phyloP scores from a whole-genome alignment of 1,139 yeast species.

The Sugiyamaella japonica region DNA sequence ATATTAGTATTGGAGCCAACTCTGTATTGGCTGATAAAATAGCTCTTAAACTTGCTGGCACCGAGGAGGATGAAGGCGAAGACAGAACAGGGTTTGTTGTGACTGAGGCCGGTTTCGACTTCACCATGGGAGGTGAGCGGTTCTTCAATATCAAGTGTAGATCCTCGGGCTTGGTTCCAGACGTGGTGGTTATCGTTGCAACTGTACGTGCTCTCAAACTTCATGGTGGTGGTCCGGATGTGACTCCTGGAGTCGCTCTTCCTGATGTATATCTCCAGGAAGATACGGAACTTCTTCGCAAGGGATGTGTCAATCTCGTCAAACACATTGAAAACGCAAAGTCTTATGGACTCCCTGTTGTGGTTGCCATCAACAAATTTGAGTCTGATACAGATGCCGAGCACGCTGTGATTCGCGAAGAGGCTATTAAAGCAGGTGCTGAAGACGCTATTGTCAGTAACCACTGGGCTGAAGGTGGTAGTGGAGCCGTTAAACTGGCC shows the following conservation, averaged over 20 bases:
- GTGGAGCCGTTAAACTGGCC: conserved; percentile 88
- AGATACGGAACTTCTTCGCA: conserved; percentile 76
- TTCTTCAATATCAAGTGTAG: conserved; percentile 96
- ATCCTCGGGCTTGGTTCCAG: conserved; percentile 85
- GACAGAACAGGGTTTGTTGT: conserved; percentile 86
- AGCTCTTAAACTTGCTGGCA: conserved; percentile 91
- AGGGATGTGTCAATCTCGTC: conserved; percentile 86
- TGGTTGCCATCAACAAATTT: conserved; percentile 94
- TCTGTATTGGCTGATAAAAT: conserved; percentile 93
- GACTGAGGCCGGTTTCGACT: conserved; percentile 98
- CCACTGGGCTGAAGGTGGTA: conserved; percentile 99
- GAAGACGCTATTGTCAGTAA: conserved; percentile 87
- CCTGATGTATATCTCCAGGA: conserved; percentile 84
- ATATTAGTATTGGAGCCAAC: conserved; percentile 90
- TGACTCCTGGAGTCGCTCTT: conserved; percentile 90
- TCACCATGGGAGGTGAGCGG: conserved; percentile 99
- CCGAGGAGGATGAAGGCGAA: conserved; percentile 51
- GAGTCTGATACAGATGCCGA: conserved; percentile 82
- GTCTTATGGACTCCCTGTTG: conserved; percentile 86
- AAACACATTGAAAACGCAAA: conserved; percentile 90
- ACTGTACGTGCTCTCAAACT: conserved; percentile 96
- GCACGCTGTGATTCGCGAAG: conserved; percentile 79
- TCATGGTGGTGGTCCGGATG: conserved; percentile 99
- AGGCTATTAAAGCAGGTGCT: conserved; percentile 89
- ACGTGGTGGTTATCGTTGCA: conserved; percentile 92